phyloP scores from a whole-genome alignment of 768 basidiomycete genomes.

The Mycena venus region DNA sequence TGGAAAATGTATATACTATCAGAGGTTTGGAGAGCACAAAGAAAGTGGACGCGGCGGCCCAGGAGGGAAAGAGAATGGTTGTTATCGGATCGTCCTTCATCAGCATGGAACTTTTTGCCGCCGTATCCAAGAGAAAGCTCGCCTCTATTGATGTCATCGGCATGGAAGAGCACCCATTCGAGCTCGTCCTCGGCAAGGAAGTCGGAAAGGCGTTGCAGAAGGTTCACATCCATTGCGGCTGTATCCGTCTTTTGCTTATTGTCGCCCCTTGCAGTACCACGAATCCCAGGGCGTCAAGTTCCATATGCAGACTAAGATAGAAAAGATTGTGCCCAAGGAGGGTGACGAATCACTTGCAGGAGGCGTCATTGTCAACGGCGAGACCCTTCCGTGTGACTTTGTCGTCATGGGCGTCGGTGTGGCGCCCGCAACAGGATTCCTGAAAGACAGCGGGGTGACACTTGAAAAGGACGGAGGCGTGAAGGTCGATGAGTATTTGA shows the following conservation, averaged over 20 bases:
- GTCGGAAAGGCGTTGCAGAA: slow-evolving; percentile 84
- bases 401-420: slow-evolving; percentile 92
- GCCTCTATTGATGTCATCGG: slow-evolving; percentile 89
- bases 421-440: slow-evolving; percentile 82
- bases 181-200: slow-evolving; percentile 83
- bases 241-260: neutral
- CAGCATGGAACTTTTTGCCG: slow-evolving; percentile 91
- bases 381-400: slow-evolving; percentile 78
- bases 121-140: slow-evolving; percentile 78
- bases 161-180: slow-evolving; percentile 85
- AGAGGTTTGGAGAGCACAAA: slow-evolving; percentile 79
- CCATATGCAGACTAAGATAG: slow-evolving; percentile 79
- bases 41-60: slow-evolving; percentile 74
- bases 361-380: slow-evolving; percentile 75
- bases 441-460: slow-evolving; percentile 77
- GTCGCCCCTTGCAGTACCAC: slow-evolving; percentile 65
- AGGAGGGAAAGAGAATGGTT: slow-evolving; percentile 83
- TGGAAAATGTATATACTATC: slow-evolving; percentile 84
- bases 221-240: slow-evolving; percentile 44
- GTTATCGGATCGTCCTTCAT: slow-evolving; percentile 94
- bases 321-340: slow-evolving; percentile 72
- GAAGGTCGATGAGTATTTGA: slow-evolving; percentile 80
- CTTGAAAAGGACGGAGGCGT: slow-evolving; percentile 85
- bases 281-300: slow-evolving; percentile 89
- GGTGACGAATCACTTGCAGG: slow-evolving; percentile 67